A percentile compares a stretch with the other conserved stretches of the same genome.
phyloP scores from a whole-genome alignment of 2,329 filamentous ascomycete species.

The Rutstroemia sp. region DNA sequence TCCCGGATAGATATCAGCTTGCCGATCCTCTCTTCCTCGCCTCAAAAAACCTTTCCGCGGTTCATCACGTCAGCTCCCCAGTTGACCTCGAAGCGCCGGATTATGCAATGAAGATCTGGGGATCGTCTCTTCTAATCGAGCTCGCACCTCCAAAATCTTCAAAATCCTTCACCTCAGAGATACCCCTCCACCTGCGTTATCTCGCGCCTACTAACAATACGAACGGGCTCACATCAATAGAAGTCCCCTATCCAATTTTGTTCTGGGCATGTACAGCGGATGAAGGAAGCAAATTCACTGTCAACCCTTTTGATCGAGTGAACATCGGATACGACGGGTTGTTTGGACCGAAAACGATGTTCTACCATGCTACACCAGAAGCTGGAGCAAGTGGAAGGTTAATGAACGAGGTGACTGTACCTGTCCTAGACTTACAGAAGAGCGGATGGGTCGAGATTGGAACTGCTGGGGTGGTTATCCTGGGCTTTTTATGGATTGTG shows the following conservation, averaged over 20 bases:
- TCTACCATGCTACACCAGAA: conserved; percentile 65
- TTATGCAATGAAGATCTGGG: conserved; percentile 72
- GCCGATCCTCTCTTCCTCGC: conserved; percentile 66
- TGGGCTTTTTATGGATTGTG: conserved; percentile 64
- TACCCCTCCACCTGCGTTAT: conserved; percentile 85
- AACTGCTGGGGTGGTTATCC: conserved; percentile 50
- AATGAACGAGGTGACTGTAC: conserved; percentile 51
- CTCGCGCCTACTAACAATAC: conserved; percentile 47
- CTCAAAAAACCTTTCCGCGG: conserved; percentile 67
- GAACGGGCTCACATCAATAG: conserved; percentile 45
- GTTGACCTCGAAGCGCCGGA: conserved; percentile 87
- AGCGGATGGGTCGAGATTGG: conserved; percentile 41
- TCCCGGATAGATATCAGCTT: conserved; percentile 84
- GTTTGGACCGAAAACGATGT: conserved; percentile 70
- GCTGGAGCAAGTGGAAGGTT: conserved; percentile 29
- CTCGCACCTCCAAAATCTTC: conserved; percentile 45
- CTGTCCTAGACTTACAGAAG: conserved; percentile 52
- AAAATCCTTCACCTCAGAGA: conserved; percentile 53
- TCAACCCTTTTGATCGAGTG: conserved; percentile 79
- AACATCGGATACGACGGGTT: conserved; percentile 79
- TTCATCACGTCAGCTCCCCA: conserved; percentile 64
- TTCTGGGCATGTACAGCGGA: conserved; percentile 83
- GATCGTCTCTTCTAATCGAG: conserved; percentile 69
- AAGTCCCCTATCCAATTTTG: conserved; percentile 72
- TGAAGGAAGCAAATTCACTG: conserved; percentile 57